Conservation (phyloP, 306 rosid species). For the Malus domestica region DNA sequence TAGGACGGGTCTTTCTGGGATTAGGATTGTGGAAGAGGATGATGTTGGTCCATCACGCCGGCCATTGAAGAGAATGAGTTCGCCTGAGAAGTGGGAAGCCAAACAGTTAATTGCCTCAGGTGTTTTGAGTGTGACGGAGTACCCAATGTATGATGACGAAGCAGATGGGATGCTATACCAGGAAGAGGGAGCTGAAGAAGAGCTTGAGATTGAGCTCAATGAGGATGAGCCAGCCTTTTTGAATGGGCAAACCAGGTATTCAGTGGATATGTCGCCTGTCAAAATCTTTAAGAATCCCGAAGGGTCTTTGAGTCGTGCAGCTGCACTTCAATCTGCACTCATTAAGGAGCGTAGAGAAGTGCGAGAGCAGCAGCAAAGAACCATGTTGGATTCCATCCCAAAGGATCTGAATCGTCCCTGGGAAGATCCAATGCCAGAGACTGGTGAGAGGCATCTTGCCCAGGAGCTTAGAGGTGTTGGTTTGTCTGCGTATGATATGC, state of each 20-base stretch:
- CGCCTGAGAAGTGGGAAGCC: not conserved
- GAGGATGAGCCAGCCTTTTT: not conserved
- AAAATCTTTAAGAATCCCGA: not conserved
- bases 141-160: not conserved
- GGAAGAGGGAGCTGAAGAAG: not conserved
- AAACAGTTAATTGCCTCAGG: not conserved
- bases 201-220: not conserved
- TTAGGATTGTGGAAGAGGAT: not conserved
- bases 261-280: not conserved
- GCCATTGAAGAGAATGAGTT: not conserved
- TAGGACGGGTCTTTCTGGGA: not conserved
- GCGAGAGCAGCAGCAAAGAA: not conserved
- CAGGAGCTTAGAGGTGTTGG: not conserved
- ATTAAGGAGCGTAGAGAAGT: not conserved
- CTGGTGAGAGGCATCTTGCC: not conserved
- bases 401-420: slow-evolving; percentile 1
- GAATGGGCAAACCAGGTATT: not conserved
- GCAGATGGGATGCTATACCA: not conserved
- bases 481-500: not conserved
- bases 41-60: not conserved
- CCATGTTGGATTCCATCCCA: not conserved
- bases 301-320: not conserved
- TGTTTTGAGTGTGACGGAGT: not conserved
- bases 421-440: not conserved
- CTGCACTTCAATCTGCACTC: not conserved